Evolutionary conservation across 129 eudicot genomes (phyloP), one percentile per base, ranked within the genome.

Genomic region (Escallonia rubra): DNA sequence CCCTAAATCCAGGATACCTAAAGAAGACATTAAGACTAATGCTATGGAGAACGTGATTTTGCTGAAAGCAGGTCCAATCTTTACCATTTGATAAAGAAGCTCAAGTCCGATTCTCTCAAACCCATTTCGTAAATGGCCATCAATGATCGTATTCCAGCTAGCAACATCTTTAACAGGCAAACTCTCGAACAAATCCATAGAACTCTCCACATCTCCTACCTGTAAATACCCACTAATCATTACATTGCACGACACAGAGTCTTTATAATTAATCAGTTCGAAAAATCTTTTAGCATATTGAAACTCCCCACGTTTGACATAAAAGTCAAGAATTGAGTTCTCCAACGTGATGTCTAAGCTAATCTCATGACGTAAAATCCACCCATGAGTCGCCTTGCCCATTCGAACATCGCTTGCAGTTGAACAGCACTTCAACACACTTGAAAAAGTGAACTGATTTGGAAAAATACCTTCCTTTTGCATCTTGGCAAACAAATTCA

Each of bases 111-210:
- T 54, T 52, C 48, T 46, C 61, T 76, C 86, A 41, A 49, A 68
- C 11, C 87, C 88, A 34, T 78, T 87, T 63, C 64, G 85, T 64
- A 85, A 3, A 43, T 74, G 70, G 56, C 96, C 96, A 56, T 86
- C 91, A 38, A 90, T 78, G 39, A 90, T 74, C 0, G 96, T 87
- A 76, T 90, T 90, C 97, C 97, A 90, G 72, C 92, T 90, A 3
- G 84, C 82, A 64, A 80, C 80, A 67, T 83, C 78, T 76, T 83
- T 90, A 13, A 54, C 34, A 10, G 93, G 90, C 70, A 76, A 68
- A 45, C 74, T 77, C 77, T 73, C 15, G 67, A 87, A 90, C 15
- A 87, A 63, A 34, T 64, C 86, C 12, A 76, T 67, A 41, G 93
- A 68, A 16, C 65, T 80, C 73, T 72, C 78, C 77, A 76, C 44